These are phyloP conservation scores for Hypoxylon fragiforme DNA, from an alignment of 495 filamentous ascomycete genomes.

Conservation along the genomic window DNA sequence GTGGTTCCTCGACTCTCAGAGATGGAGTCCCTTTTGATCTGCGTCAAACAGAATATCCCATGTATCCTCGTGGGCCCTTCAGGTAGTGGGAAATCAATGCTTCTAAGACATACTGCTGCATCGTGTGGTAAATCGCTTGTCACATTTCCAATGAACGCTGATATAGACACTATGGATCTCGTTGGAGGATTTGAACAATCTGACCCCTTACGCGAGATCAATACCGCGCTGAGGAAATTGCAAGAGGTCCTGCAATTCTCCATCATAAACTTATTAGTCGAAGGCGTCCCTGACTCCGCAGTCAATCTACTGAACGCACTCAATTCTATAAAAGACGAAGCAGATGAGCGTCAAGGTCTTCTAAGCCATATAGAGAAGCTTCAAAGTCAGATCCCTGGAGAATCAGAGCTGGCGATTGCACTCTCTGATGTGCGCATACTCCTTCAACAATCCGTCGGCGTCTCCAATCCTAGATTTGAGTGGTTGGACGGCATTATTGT, in stretches of 20 bases:
- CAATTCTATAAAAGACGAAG: constrained; percentile 32
- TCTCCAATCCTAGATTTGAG: constrained; percentile 80
- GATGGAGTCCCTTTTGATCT: constrained; percentile 84
- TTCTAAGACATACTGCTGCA: constrained; percentile 79
- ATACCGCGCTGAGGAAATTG: constrained; percentile 58
- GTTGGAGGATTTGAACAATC: constrained; percentile 96
- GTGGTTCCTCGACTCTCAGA: constrained; percentile 63
- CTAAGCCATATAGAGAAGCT: constrained; percentile 39
- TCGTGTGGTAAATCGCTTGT: constrained; percentile 71
- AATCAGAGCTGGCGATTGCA: constrained; percentile 32
- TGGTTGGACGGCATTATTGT: constrained; percentile 95
- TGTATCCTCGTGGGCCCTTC: constrained; percentile 85
- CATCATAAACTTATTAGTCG: constrained; percentile 54
- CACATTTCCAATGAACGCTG: constrained; percentile 82
- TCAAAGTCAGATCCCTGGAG: constrained; percentile 24
- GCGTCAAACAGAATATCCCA: constrained; percentile 82
- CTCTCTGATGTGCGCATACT: constrained; percentile 43
- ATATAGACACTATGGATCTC: constrained; percentile 95
- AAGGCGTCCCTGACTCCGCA: constrained; percentile 46
- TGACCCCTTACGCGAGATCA: constrained; percentile 71
- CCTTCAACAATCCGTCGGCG: constrained; percentile 46
- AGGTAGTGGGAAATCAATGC: constrained; percentile 80
- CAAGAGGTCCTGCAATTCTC: constrained; percentile 56
- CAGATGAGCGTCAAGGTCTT: constrained; percentile 35
- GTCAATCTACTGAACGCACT: constrained; percentile 48